Evolutionary conservation across 2,329 filamentous ascomycete species (phyloP).

Genomic region (Leptographium flavum): DNA sequence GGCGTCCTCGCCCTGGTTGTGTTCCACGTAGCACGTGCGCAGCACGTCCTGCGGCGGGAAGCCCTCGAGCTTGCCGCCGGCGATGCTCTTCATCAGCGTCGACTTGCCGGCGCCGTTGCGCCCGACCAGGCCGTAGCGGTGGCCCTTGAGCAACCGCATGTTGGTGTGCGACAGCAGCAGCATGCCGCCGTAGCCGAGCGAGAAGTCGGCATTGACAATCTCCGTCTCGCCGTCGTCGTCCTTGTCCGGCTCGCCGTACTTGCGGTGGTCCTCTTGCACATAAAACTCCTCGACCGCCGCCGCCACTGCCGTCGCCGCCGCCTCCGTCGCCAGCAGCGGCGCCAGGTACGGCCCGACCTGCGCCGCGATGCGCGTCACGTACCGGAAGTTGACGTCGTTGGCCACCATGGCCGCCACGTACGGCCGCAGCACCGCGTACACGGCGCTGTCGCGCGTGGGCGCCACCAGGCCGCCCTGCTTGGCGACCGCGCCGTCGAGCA

Average conservation of each 20-base stretch:
- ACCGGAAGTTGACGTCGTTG: constrained; percentile 75
- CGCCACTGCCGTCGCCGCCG: constrained; percentile 47
- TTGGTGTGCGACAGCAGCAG: constrained; percentile 92
- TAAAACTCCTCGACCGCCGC: constrained; percentile 65
- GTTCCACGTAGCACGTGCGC: constrained; percentile 94
- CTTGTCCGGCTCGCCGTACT: constrained; percentile 69
- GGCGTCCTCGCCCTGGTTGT: constrained; percentile 96
- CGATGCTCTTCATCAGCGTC: constrained; percentile 96
- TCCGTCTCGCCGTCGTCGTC: constrained; percentile 87
- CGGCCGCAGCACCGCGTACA: constrained; percentile 53
- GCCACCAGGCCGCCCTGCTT: constrained; percentile 38
- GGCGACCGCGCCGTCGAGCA: constrained; percentile 65
- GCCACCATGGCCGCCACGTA: constrained; percentile 78
- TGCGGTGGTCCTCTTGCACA: constrained; percentile 72
- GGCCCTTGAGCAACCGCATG: constrained; percentile 83
- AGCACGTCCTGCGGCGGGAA: constrained; percentile 88
- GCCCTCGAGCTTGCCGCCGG: constrained; percentile 88
- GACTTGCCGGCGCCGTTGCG: constrained; percentile 97
- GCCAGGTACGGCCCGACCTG: constrained; percentile 64
- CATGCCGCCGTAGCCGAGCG: constrained; percentile 95
- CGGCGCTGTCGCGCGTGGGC: constrained; percentile 41
- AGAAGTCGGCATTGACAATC: constrained; percentile 97
- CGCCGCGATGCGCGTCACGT: constrained; percentile 55
- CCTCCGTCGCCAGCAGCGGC: constrained; percentile 49
- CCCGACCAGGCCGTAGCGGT: constrained; percentile 92